Base-by-base conservation (phyloP, 345 rosid genomes). In the Dimocarpus longan region DNA sequence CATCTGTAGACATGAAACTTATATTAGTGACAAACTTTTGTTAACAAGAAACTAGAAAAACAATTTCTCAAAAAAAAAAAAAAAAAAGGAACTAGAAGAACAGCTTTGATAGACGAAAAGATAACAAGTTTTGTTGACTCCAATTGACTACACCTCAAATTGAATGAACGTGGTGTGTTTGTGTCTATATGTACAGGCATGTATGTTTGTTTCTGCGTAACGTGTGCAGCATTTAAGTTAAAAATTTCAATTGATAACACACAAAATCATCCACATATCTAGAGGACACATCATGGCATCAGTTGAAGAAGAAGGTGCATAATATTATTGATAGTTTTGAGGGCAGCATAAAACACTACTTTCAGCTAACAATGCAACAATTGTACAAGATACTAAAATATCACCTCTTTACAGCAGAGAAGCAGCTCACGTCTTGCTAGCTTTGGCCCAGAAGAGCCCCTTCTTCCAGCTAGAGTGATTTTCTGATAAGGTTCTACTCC, bases 401-500 rank as follows among this genome's bases (percentile, higher is more conserved):
- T 79, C 69, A 87, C 90, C 89, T 79, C 84, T 79, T 50, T 66
- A 67, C 10, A 22, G 70, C 77, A 50, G 77, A 83, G 57, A 69
- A 24, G 77, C 72, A 76, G 80, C 76, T 94, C 89, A 96, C 19
- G 83, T 92, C 90, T 88, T 93, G 87, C 92, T 79, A 78, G 97
- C 91, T 79, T 90, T 93, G 70, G 94, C 81, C 98, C 99, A 96
- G 83, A 96, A 94, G 84, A 94, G 84, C 44, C 97, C 94, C 75
- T 88, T 93, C 91, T 84, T 96, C 84, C 85, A 80, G 8, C 82
- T 59, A n/a, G 89, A 67, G 68, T 87, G 85, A 78, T 80, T 89
- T 78, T 90, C 97, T 71, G 85, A 66, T n/a, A 83, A 43, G 63
- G 91, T 79, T 77, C 84, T 89, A 79, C 85, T 84, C 28, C 85